These are phyloP conservation scores for Cladosporium sp. DNA, from an alignment of 2,329 filamentous ascomycete species.

Conservation along the genomic window DNA sequence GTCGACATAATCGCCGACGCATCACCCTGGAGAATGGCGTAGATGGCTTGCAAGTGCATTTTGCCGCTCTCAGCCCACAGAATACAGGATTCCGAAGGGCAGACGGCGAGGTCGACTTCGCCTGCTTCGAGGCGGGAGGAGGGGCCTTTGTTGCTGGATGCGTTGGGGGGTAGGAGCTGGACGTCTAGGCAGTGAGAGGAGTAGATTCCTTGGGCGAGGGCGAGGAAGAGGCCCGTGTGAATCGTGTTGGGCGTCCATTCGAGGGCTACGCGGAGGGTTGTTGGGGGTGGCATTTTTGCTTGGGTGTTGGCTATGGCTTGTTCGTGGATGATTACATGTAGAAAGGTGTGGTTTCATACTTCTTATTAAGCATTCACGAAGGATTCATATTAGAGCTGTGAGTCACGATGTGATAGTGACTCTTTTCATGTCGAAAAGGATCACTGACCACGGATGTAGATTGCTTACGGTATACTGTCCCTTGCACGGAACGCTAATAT, in stretches of 20 bases:
- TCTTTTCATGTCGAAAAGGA: too few relatives aligned
- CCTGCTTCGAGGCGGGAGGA: slow-evolving; percentile 26
- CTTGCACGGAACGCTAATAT: too few relatives aligned
- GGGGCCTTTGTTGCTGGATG: slow-evolving; percentile 26
- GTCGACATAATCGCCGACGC: slow-evolving; percentile 29
- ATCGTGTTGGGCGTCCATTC: slow-evolving; percentile 35
- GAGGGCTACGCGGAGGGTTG: slow-evolving; percentile 26
- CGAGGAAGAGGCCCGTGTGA: slow-evolving; percentile 30
- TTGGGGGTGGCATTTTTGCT: not conserved
- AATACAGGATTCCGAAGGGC: slow-evolving; percentile 30
- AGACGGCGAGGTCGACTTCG: slow-evolving; percentile 30
- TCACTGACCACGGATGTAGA: too few relatives aligned
- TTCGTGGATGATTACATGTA: too few relatives aligned
- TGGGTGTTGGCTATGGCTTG: too few relatives aligned
- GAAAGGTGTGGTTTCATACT: too few relatives aligned
- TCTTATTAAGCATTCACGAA: too few relatives aligned
- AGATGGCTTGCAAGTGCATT: slow-evolving; percentile 30
- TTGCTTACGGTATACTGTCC: too few relatives aligned
- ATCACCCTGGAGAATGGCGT: slow-evolving; percentile 32
- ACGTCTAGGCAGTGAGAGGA: slow-evolving; percentile 22
- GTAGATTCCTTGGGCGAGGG: slow-evolving; percentile 23
- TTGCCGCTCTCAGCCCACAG: slow-evolving; percentile 29
- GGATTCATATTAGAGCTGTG: too few relatives aligned
- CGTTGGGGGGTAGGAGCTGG: slow-evolving; percentile 26
- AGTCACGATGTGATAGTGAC: too few relatives aligned